Evolutionary conservation across 495 filamentous ascomycete genomes (phyloP).

Genomic region (Aeminium ludgeri): DNA sequence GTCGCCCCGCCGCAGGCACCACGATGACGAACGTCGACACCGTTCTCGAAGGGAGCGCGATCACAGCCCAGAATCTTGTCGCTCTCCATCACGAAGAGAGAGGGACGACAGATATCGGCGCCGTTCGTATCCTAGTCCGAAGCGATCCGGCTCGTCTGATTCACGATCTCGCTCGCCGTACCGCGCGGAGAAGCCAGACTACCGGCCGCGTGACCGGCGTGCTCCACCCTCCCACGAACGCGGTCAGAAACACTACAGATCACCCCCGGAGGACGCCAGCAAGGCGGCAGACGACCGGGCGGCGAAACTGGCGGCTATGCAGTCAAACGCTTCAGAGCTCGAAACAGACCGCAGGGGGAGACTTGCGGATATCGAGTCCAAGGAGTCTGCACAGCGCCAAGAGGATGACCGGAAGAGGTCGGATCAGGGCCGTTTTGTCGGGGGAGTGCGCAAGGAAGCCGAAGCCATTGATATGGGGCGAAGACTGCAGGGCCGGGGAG

Average conservation of each 20-base stretch:
- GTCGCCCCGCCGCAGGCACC: conserved; percentile 15
- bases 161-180: conserved; percentile 16
- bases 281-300: conserved; percentile 26
- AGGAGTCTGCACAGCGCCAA: conserved; percentile 14
- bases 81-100: conserved; percentile 8
- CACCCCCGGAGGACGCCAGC: conserved; percentile 4
- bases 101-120: conserved; percentile 8
- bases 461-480: conserved; percentile 12
- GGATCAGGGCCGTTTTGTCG: conserved; percentile 15
- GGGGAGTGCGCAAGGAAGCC: conserved; percentile 10
- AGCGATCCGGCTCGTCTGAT: conserved; percentile 14
- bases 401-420: conserved; percentile 17
- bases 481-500: conserved; percentile 5
- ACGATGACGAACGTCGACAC: conserved; percentile 2
- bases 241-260: conserved; percentile 8
- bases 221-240: neutral
- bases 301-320: conserved; percentile 72
- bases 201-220: neutral
- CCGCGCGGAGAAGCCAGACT: neutral
- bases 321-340: conserved; percentile 60
- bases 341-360: conserved; percentile 57
- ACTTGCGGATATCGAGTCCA: conserved; percentile 35
- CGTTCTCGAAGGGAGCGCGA: conserved; percentile 24
- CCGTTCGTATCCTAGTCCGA: conserved; percentile 14
- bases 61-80: conserved; percentile 18